Evolutionary conservation across 2,329 filamentous ascomycete genomes (phyloP), one percentile per base, ranked within the genome.

Genomic region (Epicoccum nigrum): DNA sequence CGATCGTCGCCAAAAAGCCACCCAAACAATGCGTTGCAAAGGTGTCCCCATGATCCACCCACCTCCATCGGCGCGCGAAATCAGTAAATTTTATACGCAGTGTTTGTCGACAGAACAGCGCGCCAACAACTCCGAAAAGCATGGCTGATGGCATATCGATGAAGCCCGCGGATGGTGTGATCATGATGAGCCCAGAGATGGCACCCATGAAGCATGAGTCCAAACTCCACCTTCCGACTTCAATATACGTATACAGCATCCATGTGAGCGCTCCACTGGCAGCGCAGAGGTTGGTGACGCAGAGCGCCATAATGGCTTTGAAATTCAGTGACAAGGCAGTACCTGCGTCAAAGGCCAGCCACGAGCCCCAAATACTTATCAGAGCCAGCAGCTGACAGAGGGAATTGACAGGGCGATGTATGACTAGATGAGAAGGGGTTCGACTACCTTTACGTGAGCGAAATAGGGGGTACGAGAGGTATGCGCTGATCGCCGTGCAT

Each of bases 11-110:
- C 0, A 79, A 62, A 5, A 82, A 69, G 0, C 80, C 80, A 15
- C 80, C 80, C 9, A 82, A 67, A 56, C 80, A 82, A 52, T 82
- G 80, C 4, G 79, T 82, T 4, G 80, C 81, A 59, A 82, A 82
- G 0, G 79, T 82, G 60, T 83, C 80, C 1, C 79, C 80, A 53
- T 81, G 81, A 54, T 82, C 80, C 0, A 83, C 80, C 80, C 79
- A 83, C 27, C 75, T 68, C 67, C 73, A 75, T 2, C 71, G 64
- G n/a, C 71, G 65, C 5, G 80, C 80, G 23, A 76, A 67, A 12
- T 77, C 73, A 2, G 77, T 81, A 52, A 78, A 81, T 62, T 83
- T 83, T 62, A 83, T 79, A 1, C 79, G 70, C 43, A 83, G 59
- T 12, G 79, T 79, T 65, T 83, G 80, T 1, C 81, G 73, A 50